Evolutionary conservation across 495 filamentous ascomycete genomes (phyloP).

Genomic region (Annulohypoxylon stygium): DNA sequence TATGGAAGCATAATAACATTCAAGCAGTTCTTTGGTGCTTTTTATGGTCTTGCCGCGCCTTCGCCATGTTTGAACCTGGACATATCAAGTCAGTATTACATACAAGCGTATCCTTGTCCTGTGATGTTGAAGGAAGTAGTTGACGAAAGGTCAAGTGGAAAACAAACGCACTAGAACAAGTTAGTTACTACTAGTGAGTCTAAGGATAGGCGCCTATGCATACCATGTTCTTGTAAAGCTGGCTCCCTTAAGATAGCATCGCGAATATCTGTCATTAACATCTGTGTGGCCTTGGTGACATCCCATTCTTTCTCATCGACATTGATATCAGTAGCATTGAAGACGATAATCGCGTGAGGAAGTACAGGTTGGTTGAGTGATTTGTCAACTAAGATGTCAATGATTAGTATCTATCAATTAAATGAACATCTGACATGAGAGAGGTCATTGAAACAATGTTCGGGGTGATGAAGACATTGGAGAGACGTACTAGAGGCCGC

Average conservation of each 20-base stretch:
- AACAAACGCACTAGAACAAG: constrained; percentile 24
- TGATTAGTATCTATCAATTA: constrained; percentile 1
- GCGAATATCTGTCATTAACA: constrained; percentile 52
- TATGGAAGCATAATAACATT: constrained; percentile 67
- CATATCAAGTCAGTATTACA: constrained; percentile 9
- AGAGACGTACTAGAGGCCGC: constrained; percentile 48
- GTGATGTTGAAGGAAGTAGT: background rate
- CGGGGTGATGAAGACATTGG: background rate
- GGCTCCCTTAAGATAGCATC: constrained; percentile 47
- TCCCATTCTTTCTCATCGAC: constrained; percentile 65
- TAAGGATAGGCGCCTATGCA: constrained; percentile 20
- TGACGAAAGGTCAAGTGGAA: background rate
- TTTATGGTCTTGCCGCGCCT: constrained; percentile 45
- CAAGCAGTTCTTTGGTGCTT: constrained; percentile 63
- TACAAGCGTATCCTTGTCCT: background rate
- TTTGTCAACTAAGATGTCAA: constrained; percentile 56
- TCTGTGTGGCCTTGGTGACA: constrained; percentile 59
- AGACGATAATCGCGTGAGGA: constrained; percentile 67
- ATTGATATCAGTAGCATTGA: constrained; percentile 64
- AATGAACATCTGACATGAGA: background rate
- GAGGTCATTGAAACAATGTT: background rate
- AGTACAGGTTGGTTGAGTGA: constrained; percentile 68
- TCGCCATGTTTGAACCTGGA: constrained; percentile 43
- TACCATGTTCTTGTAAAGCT: constrained; percentile 49
- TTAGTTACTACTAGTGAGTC: constrained; percentile 6